Evolutionary conservation across 805 yeast genomes (phyloP), one percentile per base, ranked within the genome.

Genomic region (Debaryomyces tyrocola): DNA sequence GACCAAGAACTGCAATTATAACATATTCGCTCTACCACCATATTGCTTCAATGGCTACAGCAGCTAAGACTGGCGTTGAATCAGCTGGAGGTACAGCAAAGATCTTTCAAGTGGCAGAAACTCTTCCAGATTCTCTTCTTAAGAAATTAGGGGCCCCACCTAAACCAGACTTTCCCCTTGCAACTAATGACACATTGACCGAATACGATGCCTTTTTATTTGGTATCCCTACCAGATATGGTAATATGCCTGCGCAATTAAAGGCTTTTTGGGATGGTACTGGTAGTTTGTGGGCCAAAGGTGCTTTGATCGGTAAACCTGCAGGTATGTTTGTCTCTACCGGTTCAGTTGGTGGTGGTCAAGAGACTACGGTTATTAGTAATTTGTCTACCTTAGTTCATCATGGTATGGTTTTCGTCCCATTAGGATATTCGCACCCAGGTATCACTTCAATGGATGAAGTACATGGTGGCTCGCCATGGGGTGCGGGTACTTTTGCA

Each of bases 401-500:
- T 64, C 95, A 88, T 57, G 96, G 96, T 54, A 77, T 88, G 69
- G 76, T 84, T 48, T 88, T 64, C 64, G 81, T 88, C 37, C 96
- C 96, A 48, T 74, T 88, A 54, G 96, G 96, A 50, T 88, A 83
- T 70, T 78, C 73, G 52, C 63, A 73, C 53, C 72, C 77, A 9
- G 75, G 75, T 53, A 55, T 83, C 50, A 67, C 84, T 33, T 71
- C 73, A 64, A 59, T 83, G 40, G 76, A 73, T 8, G 87, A 85
- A 67, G 74, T 80, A 40, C 91, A 84, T 61, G 94, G 94, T 49
- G 87, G 87, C 44, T 79, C 89, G n/a, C 79, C 94, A 34, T 87
- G 91, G 91, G 95, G 95, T 62, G 85, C 94, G 33, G 94, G 94
- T 54, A 70, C 87, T 37, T 72, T 77, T 58, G 89, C 92, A 31